A percentile compares a stretch with the other conserved stretches of the same genome.
These are phyloP conservation scores for Dioszegia hungarica DNA, from an alignment of 768 basidiomycete genomes.

Conservation along the genomic window DNA sequence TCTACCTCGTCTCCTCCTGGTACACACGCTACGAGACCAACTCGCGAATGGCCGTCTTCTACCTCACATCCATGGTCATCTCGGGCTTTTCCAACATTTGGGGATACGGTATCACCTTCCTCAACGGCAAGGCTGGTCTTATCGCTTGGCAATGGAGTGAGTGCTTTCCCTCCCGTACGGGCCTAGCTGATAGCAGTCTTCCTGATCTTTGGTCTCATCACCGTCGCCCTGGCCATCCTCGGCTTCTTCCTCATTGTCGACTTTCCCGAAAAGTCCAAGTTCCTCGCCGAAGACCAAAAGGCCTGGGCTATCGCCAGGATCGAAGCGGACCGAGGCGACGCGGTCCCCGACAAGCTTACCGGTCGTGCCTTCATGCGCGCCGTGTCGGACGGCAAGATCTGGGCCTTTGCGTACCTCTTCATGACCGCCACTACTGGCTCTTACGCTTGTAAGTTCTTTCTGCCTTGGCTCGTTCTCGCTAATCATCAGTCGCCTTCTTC, in stretches of 20 bases:
- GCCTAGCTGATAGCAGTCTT: conserved; percentile 25
- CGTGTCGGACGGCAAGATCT: conserved; percentile 35
- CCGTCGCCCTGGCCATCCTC: conserved; percentile 25
- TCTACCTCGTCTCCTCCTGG: conserved; percentile 37
- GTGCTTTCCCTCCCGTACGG: background rate
- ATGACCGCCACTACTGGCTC: conserved; percentile 23
- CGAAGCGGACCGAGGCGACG: conserved; percentile 40
- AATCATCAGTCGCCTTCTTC: conserved; percentile 30
- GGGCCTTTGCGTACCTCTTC: conserved; percentile 40
- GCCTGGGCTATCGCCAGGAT: conserved; percentile 30
- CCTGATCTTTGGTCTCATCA: conserved; percentile 34
- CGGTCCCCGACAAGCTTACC: conserved; percentile 31
- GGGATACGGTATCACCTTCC: conserved; percentile 18
- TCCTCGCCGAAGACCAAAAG: conserved; percentile 37
- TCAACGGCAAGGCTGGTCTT: conserved; percentile 15
- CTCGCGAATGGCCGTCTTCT: conserved; percentile 37
- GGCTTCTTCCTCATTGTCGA: conserved; percentile 36
- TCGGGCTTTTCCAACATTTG: conserved; percentile 29
- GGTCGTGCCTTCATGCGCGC: conserved; percentile 20
- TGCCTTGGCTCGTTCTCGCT: background rate
- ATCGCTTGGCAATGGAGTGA: conserved; percentile 42
- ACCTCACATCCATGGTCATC: conserved; percentile 37
- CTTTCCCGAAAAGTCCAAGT: conserved; percentile 46
- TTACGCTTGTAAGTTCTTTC: conserved; percentile 22
- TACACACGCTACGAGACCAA: conserved; percentile 43